These are phyloP conservation scores for Eucalyptus lansdowneana DNA, from an alignment of 345 rosid species.

Conservation along the genomic window DNA sequence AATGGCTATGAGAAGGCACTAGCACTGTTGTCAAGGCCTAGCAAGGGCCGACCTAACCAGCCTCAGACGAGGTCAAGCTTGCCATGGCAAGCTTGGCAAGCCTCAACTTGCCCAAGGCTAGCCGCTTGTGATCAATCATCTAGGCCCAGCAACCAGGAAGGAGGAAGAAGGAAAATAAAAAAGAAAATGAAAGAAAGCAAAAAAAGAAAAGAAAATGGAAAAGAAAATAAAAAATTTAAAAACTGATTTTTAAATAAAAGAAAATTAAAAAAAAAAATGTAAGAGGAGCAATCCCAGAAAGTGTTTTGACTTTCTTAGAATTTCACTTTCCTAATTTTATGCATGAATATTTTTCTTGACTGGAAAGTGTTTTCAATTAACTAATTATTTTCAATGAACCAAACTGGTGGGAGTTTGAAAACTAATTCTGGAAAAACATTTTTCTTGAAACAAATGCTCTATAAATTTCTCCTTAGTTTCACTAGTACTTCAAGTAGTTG, in stretches of 20 bases:
- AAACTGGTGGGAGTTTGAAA: rapidly evolving
- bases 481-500: too few species aligned
- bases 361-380: rapidly evolving
- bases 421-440: rapidly evolving
- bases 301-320: too few species aligned
- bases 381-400: too few species aligned
- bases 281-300: rapidly evolving
- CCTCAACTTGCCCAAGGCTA: rapidly evolving
- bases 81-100: rapidly evolving
- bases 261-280: too few species aligned
- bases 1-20: too few species aligned
- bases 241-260: rapidly evolving
- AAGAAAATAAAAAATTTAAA: too few species aligned
- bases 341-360: rapidly evolving
- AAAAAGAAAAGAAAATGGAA: too few species aligned
- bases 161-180: too few species aligned
- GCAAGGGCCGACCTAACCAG: rapidly evolving
- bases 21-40: rapidly evolving
- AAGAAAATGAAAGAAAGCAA: too few species aligned
- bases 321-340: too few species aligned
- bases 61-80: rapidly evolving
- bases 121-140: rapidly evolving
- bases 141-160: rapidly evolving
- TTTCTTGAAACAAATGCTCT: rapidly evolving
- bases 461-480: too few species aligned